These are phyloP conservation scores for Psilocybe tampanensis DNA, from an alignment of 768 basidiomycete genomes.

Conservation along the genomic window DNA sequence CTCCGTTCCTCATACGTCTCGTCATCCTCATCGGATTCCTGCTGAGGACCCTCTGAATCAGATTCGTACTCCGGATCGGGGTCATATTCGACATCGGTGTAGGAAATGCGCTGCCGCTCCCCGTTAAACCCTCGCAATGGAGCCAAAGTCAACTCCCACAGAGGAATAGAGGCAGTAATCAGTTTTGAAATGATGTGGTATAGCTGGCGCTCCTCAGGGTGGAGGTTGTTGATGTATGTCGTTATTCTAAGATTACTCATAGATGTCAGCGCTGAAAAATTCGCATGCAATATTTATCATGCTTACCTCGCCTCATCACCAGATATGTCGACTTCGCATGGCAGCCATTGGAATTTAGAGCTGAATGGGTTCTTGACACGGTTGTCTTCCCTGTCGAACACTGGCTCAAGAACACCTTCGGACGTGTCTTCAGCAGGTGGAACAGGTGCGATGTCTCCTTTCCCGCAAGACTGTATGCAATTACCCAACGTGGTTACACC, in stretches of 20 bases:
- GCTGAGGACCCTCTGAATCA: conserved; percentile 19
- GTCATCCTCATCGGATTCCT: conserved; percentile 16
- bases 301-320: conserved; percentile 20
- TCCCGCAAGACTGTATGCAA: conserved; percentile 25
- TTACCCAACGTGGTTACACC: conserved; percentile 23
- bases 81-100: conserved; percentile 15
- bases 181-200: conserved; percentile 28
- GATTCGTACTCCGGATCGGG: conserved; percentile 13
- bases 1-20: conserved; percentile 12
- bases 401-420: neutral
- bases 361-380: conserved; percentile 21
- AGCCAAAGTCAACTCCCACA: conserved; percentile 32
- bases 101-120: conserved; percentile 17
- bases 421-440: conserved; percentile 11
- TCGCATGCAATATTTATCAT: neutral
- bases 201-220: conserved; percentile 30
- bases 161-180: conserved; percentile 29
- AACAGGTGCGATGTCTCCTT: conserved; percentile 19
- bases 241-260: conserved; percentile 23
- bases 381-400: neutral
- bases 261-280: neutral
- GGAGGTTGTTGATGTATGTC: conserved; percentile 48
- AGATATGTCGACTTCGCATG: conserved; percentile 32
- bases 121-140: conserved; percentile 8
- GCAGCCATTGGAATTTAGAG: conserved; percentile 28